phyloP scores from a whole-genome alignment of 2,329 filamentous ascomycete genomes.

The Botrytis pseudocinerea region DNA sequence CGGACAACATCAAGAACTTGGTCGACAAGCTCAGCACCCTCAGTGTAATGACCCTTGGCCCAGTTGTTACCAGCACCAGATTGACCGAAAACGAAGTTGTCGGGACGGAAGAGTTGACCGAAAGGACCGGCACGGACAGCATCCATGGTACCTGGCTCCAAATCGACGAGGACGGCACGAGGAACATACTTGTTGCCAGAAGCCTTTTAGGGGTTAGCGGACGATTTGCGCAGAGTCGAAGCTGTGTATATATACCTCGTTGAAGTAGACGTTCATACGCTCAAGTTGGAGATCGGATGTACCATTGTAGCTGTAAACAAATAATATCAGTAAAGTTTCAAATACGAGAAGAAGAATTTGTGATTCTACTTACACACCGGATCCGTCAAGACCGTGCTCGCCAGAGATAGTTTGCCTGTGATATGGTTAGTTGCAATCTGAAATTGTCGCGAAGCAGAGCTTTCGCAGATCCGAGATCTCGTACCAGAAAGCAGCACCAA shows the following conservation, averaged over 20 bases:
- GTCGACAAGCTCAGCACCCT: slow-evolving; percentile 98
- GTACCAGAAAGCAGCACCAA: slow-evolving; percentile 99
- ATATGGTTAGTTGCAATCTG: slow-evolving; percentile 44
- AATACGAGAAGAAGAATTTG: background rate
- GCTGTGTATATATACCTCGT: slow-evolving; percentile 60
- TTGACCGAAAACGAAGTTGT: slow-evolving; percentile 99
- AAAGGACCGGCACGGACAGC: slow-evolving; percentile 97
- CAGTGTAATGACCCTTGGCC: slow-evolving; percentile 99
- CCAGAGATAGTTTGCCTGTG: slow-evolving; percentile 77
- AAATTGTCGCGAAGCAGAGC: slow-evolving; percentile 38
- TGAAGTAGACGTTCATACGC: slow-evolving; percentile 99
- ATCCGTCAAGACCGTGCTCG: slow-evolving; percentile 96
- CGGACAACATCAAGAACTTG: slow-evolving; percentile 97
- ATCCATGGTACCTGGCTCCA: slow-evolving; percentile 99
- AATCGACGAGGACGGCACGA: slow-evolving; percentile 97
- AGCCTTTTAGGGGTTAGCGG: slow-evolving; percentile 58
- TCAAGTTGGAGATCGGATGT: slow-evolving; percentile 98
- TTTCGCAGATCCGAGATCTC: slow-evolving; percentile 42
- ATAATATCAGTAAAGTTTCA: slow-evolving; percentile 38
- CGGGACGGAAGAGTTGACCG: slow-evolving; percentile 98
- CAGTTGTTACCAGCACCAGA: slow-evolving; percentile 99
- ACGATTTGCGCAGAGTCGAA: background rate
- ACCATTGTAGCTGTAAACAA: slow-evolving; percentile 77
- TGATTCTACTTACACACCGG: slow-evolving; percentile 74
- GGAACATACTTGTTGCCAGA: slow-evolving; percentile 99